Evolutionary conservation across 441 rosid genomes (phyloP).

Genomic region (Populus hybrid): DNA sequence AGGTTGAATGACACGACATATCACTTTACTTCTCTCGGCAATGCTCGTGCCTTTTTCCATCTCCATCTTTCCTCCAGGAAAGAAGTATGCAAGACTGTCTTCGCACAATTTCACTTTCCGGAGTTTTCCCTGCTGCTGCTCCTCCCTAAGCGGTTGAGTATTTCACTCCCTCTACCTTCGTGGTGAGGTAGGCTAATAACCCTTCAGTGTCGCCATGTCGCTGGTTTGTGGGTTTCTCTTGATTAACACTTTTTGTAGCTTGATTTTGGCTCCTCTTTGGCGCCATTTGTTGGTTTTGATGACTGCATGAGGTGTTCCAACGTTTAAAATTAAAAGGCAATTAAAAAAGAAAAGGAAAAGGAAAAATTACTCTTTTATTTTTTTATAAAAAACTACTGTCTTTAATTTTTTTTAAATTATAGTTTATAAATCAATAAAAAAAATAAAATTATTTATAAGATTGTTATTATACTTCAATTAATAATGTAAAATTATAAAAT

Average conservation of each 20-base stretch:
- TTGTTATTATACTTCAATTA: too few species aligned
- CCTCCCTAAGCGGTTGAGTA: neutral
- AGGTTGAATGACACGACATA: neutral
- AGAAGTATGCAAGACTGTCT: neutral
- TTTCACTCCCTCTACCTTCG: neutral
- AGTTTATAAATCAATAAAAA: too few species aligned
- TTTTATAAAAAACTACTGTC: too few species aligned
- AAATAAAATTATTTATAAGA: too few species aligned
- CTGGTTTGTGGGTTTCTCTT: neutral
- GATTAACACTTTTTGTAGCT: neutral
- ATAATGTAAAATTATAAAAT: too few species aligned
- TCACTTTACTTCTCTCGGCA: neutral
- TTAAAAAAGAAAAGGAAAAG: too few species aligned
- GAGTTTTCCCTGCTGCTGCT: neutral
- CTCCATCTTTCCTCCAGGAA: neutral
- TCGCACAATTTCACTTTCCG: neutral
- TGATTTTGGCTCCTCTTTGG: neutral
- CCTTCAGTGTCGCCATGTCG: neutral
- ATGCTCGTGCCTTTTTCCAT: neutral
- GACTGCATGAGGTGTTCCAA: neutral
- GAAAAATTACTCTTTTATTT: too few species aligned
- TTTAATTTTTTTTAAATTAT: too few species aligned
- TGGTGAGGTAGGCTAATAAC: neutral
- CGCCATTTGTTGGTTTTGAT: neutral
- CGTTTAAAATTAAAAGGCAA: too few species aligned